phyloP scores from a whole-genome alignment of 2,329 filamentous ascomycete species.

The Aspergillus thermomutatus region DNA sequence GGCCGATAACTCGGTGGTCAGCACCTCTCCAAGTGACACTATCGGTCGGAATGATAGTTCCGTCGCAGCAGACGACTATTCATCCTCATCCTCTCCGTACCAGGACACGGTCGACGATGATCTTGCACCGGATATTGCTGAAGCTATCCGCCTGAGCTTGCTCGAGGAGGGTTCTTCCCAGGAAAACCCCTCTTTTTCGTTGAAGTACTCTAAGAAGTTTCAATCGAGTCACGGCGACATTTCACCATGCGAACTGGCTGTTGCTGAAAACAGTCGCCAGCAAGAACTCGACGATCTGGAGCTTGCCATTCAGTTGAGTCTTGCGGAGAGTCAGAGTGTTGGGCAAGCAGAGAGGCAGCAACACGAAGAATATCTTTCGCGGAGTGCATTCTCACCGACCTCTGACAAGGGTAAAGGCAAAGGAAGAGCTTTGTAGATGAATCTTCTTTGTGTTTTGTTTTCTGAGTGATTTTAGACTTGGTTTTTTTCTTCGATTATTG shows the following conservation, averaged over 20 bases:
- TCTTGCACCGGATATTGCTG: conserved; percentile 57
- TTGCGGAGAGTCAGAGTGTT: conserved; percentile 56
- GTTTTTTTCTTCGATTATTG: not conserved
- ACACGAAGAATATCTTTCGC: conserved; percentile 32
- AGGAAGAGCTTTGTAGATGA: conserved; percentile 21
- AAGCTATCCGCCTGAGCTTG: conserved; percentile 58
- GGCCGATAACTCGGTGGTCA: conserved; percentile 36
- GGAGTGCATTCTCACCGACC: conserved; percentile 19
- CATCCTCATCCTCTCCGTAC: conserved; percentile 35
- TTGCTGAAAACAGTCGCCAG: conserved; percentile 38
- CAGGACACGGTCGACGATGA: conserved; percentile 45
- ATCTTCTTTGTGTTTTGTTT: not conserved
- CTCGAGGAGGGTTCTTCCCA: conserved; percentile 30
- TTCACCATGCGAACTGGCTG: conserved; percentile 14
- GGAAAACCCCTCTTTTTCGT: conserved; percentile 25
- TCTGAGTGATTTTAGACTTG: not conserved
- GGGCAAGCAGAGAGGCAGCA: conserved; percentile 19
- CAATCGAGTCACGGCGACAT: conserved; percentile 13
- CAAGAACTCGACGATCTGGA: conserved; percentile 57
- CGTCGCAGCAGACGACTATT: conserved; percentile 26
- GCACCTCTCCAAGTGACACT: conserved; percentile 37
- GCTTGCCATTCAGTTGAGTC: conserved; percentile 60
- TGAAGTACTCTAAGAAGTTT: conserved; percentile 33
- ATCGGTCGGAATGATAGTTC: conserved; percentile 31
- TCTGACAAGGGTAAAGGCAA: conserved; percentile 35